Percentiles rank a stretch among this genome's conserved stretches.
Evolutionary conservation across 2,329 filamentous ascomycete genomes (phyloP).

Genomic region (Dactylellina haptotyla): DNA sequence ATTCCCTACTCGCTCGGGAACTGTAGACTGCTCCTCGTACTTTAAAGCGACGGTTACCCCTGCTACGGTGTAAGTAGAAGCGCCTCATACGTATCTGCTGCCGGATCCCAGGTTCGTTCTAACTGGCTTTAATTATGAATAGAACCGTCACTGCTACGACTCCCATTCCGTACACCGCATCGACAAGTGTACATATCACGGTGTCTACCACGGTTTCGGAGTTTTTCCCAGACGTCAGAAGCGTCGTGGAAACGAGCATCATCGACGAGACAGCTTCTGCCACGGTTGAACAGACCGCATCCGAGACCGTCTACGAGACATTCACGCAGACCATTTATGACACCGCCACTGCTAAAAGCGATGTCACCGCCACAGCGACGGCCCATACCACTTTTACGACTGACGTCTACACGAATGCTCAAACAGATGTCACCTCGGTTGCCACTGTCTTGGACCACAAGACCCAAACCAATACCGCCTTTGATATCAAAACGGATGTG

Average conservation of each 20-base stretch:
- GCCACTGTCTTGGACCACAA: background rate
- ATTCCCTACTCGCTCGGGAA: background rate
- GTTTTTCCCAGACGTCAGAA: background rate
- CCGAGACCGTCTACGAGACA: constrained; percentile 13
- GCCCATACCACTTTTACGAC: constrained; percentile 6
- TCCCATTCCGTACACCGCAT: background rate
- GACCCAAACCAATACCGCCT: background rate
- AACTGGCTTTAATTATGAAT: background rate
- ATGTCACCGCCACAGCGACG: constrained; percentile 9
- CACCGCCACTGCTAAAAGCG: constrained; percentile 8
- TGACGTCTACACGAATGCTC: background rate
- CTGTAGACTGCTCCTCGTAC: background rate
- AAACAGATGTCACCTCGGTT: constrained; percentile 12
- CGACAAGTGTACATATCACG: background rate
- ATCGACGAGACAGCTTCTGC: constrained; percentile 15
- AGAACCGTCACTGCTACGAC: constrained; percentile 3
- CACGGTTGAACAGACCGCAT: constrained; percentile 15
- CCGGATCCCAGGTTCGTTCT: background rate
- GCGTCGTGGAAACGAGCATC: background rate
- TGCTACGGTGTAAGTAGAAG: background rate
- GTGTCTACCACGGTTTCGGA: background rate
- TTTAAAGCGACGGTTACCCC: background rate
- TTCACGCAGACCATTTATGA: constrained; percentile 9
- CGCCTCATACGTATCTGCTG: background rate
- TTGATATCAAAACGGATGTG: background rate